These are phyloP conservation scores for Lablab purpureus DNA, from an alignment of 306 rosid genomes.

Conservation along the genomic window DNA sequence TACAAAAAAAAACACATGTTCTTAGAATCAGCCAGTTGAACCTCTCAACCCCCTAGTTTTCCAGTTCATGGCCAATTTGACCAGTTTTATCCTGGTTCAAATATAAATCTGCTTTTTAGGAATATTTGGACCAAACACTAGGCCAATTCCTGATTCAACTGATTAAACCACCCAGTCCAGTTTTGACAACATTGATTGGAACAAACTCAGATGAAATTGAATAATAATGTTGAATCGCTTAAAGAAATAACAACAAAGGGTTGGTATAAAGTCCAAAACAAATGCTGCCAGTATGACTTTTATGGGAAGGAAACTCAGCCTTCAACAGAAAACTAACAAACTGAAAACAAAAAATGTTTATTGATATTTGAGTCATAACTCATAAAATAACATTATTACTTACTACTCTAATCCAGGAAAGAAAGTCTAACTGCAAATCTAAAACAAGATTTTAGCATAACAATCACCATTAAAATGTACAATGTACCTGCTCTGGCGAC, in stretches of 20 bases:
- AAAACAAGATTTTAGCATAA: neutral
- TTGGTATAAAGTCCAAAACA: neutral
- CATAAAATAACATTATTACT: neutral
- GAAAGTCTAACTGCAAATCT: constrained; percentile 7
- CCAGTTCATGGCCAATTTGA: no score
- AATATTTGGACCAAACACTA: no score
- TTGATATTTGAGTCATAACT: constrained; percentile 30
- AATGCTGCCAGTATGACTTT: neutral
- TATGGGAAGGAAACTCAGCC: neutral
- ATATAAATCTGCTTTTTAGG: no score
- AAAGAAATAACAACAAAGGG: constrained; percentile 10
- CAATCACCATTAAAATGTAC: constrained; percentile 35
- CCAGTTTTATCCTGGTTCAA: no score
- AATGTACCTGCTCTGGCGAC: constrained; percentile 33
- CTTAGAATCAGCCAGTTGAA: no score
- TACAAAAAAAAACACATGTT: no score
- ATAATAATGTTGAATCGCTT: neutral
- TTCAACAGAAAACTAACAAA: constrained; percentile 1
- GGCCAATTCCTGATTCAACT: no score
- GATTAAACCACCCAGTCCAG: no score
- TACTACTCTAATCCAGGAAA: constrained; percentile 29
- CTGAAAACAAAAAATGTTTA: neutral
- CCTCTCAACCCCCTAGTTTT: no score
- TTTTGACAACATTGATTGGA: no score
- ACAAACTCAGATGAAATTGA: neutral